Conservation (phyloP, 1,284 basidiomycete species). For the Inonotus obliquus region DNA sequence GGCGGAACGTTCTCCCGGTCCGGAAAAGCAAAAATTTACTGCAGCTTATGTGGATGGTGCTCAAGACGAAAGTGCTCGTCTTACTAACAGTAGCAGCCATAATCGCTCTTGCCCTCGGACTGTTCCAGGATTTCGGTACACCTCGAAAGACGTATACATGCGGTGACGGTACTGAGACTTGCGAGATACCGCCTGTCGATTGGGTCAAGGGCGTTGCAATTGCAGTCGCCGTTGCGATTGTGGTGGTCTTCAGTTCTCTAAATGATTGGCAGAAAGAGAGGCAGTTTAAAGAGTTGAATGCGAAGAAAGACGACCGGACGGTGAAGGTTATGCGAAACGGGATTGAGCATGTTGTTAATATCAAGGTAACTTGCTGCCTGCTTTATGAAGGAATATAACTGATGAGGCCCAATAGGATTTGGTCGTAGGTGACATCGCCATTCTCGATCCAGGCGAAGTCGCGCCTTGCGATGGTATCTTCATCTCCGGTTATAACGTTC, state of each 20-base stretch:
- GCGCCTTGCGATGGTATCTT: slow-evolving; percentile 95
- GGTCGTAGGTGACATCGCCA: slow-evolving; percentile 89
- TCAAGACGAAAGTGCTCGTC: slow-evolving; percentile 94
- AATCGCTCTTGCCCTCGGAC: slow-evolving; percentile 59
- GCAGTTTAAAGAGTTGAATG: slow-evolving; percentile 81
- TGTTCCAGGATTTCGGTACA: slow-evolving; percentile 74
- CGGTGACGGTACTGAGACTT: slow-evolving; percentile 27
- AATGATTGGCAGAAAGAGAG: slow-evolving; percentile 98
- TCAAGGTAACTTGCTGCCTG: slow-evolving; percentile 46
- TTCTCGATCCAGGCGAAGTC: slow-evolving; percentile 93
- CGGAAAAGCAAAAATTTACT: slow-evolving; percentile 78
- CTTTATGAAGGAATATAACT: background rate
- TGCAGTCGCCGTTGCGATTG: slow-evolving; percentile 81
- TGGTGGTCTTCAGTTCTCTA: slow-evolving; percentile 82
- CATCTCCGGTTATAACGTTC: slow-evolving; percentile 89
- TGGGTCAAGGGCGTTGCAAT: slow-evolving; percentile 92
- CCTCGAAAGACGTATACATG: slow-evolving; percentile 44
- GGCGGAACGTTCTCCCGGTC: slow-evolving; percentile 77
- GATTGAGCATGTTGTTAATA: slow-evolving; percentile 62
- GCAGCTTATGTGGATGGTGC: slow-evolving; percentile 87
- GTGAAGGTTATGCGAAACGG: slow-evolving; percentile 90
- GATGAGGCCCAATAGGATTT: slow-evolving; percentile 54
- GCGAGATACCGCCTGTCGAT: slow-evolving; percentile 66
- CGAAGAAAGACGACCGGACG: slow-evolving; percentile 69
- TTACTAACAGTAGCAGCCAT: slow-evolving; percentile 88